Conservation (phyloP, 2,329 filamentous ascomycete species). For the Blastomyces gilchristii region DNA sequence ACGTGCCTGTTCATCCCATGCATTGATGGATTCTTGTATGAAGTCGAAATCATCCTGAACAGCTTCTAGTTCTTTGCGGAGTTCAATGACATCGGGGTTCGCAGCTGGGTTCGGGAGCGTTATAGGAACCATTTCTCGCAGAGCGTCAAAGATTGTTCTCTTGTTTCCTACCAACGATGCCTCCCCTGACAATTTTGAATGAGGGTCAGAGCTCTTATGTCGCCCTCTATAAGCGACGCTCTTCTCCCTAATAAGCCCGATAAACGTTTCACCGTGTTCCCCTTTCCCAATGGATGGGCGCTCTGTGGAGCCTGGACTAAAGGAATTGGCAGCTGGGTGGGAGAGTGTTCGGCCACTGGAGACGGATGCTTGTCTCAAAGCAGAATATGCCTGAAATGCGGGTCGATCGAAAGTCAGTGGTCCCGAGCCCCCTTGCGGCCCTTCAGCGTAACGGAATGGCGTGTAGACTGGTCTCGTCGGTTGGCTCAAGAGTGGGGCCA, state of each 20-base stretch:
- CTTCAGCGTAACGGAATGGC: constrained; percentile 37
- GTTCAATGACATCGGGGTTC: constrained; percentile 26
- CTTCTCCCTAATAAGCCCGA: constrained; percentile 39
- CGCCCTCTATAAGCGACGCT: constrained; percentile 32
- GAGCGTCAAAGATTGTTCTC: constrained; percentile 23
- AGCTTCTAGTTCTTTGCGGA: constrained; percentile 26
- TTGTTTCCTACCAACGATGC: constrained; percentile 25
- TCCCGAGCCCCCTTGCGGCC: constrained; percentile 33
- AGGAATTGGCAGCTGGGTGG: constrained; percentile 21
- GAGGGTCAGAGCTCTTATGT: constrained; percentile 20
- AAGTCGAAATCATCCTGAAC: constrained; percentile 36
- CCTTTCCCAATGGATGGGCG: constrained; percentile 17
- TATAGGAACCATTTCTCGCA: constrained; percentile 28
- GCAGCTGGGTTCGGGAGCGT: constrained; percentile 27
- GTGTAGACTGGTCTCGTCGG: constrained; percentile 35
- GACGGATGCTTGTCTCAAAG: constrained; percentile 35
- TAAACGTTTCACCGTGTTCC: constrained; percentile 37
- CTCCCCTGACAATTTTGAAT: constrained; percentile 21
- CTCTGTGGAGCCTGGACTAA: constrained; percentile 13
- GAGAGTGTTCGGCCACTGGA: constrained; percentile 37
- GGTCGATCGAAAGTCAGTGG: constrained; percentile 31
- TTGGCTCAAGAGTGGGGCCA: constrained; percentile 16
- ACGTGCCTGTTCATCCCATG: constrained; percentile 40
- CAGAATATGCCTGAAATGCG: constrained; percentile 40
- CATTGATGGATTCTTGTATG: constrained; percentile 31